Conservation (phyloP, 805 yeast species). For the Metschnikowia proteae region DNA sequence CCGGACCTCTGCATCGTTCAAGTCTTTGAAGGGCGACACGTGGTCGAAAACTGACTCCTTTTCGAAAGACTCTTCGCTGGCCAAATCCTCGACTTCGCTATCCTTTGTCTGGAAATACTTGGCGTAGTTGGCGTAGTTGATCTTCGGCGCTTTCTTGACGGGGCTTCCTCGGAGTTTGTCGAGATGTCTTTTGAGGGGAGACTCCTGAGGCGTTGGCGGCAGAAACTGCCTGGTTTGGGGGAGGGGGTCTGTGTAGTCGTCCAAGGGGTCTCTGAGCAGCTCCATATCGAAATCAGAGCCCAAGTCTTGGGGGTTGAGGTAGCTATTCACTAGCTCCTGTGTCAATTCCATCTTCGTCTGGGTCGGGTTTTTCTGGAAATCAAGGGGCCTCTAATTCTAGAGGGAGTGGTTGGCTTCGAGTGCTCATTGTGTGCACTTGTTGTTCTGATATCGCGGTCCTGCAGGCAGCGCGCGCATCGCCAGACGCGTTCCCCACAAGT, state of each 20-base stretch:
- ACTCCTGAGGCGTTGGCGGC: conserved; percentile 11
- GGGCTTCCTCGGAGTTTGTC: conserved; percentile 15
- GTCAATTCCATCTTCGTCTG: conserved; percentile 7
- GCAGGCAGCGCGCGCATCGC: background rate
- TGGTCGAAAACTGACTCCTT: conserved; percentile 2
- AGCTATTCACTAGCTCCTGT: conserved; percentile 13
- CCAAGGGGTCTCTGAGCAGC: conserved; percentile 9
- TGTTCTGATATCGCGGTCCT: background rate
- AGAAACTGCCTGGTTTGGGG: background rate
- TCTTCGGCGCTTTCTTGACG: conserved; percentile 5
- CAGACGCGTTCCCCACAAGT: too few species aligned
- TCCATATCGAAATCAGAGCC: background rate
- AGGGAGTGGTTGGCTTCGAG: background rate
- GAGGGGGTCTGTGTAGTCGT: conserved; percentile 1
- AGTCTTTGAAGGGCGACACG: background rate
- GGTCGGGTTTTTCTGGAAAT: background rate
- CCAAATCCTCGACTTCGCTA: background rate
- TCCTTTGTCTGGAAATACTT: background rate
- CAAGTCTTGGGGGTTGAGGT: background rate
- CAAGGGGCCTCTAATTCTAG: background rate
- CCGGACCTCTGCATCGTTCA: background rate
- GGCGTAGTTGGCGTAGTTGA: background rate
- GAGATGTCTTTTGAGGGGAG: conserved; percentile 10
- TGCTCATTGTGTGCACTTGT: background rate
- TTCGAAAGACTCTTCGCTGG: background rate